A percentile compares a stretch with the other conserved stretches of the same genome.
Conservation (phyloP, 2,329 filamentous ascomycete species). For the Magnaporthiopsis incrustans region DNA sequence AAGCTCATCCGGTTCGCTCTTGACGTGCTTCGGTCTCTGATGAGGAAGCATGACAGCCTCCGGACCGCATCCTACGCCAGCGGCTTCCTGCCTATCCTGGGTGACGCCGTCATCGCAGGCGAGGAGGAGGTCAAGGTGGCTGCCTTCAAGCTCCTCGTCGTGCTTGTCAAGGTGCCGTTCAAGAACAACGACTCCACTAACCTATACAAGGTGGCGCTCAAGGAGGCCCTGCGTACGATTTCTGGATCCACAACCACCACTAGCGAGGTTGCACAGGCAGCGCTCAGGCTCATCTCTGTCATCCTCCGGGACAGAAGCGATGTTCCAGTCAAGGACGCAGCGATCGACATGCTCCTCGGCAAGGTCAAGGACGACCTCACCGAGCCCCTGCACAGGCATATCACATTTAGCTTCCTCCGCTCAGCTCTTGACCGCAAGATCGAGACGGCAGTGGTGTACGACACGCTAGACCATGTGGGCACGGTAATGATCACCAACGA, state of each 20-base stretch:
- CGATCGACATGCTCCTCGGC: slow-evolving; percentile 73
- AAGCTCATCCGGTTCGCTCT: slow-evolving; percentile 85
- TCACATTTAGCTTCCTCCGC: slow-evolving; percentile 90
- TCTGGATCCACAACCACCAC: slow-evolving; percentile 70
- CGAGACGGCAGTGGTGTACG: slow-evolving; percentile 81
- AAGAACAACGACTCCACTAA: slow-evolving; percentile 56
- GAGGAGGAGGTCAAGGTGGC: slow-evolving; percentile 93
- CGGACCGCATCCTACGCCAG: slow-evolving; percentile 71
- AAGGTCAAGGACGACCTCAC: slow-evolving; percentile 84
- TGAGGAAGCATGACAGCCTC: slow-evolving; percentile 77
- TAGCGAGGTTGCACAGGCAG: slow-evolving; percentile 77
- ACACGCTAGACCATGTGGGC: slow-evolving; percentile 81
- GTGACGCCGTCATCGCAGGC: slow-evolving; percentile 73
- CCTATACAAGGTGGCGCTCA: slow-evolving; percentile 68
- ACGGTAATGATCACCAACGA: slow-evolving; percentile 95
- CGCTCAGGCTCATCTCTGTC: slow-evolving; percentile 78
- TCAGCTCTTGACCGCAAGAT: slow-evolving; percentile 79
- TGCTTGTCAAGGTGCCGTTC: slow-evolving; percentile 78
- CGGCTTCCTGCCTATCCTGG: slow-evolving; percentile 82
- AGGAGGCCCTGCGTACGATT: slow-evolving; percentile 76
- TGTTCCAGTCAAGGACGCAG: slow-evolving; percentile 68
- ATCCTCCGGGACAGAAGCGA: slow-evolving; percentile 74
- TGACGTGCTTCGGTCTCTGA: slow-evolving; percentile 75
- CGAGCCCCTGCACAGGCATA: slow-evolving; percentile 82
- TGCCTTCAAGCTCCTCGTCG: slow-evolving; percentile 74